These are phyloP conservation scores for Ophidiomyces ophidiicola DNA, from an alignment of 2,329 filamentous ascomycete genomes.

Conservation along the genomic window DNA sequence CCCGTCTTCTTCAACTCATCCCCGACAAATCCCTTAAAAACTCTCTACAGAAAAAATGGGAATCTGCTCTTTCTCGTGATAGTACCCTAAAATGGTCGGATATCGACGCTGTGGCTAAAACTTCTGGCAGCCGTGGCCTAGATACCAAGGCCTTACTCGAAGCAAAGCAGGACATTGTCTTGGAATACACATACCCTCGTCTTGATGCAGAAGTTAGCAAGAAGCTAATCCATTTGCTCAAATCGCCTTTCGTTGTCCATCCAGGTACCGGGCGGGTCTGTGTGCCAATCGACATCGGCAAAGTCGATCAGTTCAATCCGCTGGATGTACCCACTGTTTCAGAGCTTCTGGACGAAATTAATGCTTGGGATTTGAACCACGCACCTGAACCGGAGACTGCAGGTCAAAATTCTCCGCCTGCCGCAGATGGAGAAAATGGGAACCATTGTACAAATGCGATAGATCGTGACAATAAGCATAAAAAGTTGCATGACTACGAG, in stretches of 20 bases:
- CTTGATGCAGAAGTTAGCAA: constrained; percentile 96
- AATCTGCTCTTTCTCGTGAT: constrained; percentile 61
- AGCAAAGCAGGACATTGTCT: constrained; percentile 87
- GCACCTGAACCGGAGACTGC: constrained; percentile 30
- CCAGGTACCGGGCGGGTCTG: constrained; percentile 89
- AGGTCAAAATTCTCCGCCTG: constrained; percentile 28
- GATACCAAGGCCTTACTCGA: constrained; percentile 63
- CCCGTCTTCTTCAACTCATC: constrained; percentile 70
- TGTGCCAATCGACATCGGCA: constrained; percentile 73
- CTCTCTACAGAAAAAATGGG: constrained; percentile 81
- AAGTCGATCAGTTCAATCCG: constrained; percentile 74
- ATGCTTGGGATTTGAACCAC: constrained; percentile 51
- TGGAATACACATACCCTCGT: constrained; percentile 95
- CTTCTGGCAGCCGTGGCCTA: constrained; percentile 56
- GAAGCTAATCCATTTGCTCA: constrained; percentile 95
- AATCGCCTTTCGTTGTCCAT: constrained; percentile 92
- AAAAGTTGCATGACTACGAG: constrained; percentile 70
- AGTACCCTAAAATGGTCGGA: constrained; percentile 84
- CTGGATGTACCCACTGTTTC: constrained; percentile 80
- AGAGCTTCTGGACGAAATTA: constrained; percentile 69
- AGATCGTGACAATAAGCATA: constrained; percentile 25
- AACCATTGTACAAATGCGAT: constrained; percentile 17
- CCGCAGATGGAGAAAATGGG: constrained; percentile 23
- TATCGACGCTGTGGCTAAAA: constrained; percentile 74
- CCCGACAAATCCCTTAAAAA: constrained; percentile 68